phyloP scores from a whole-genome alignment of 257 asterid genomes.

The Solanum medicagineum region DNA sequence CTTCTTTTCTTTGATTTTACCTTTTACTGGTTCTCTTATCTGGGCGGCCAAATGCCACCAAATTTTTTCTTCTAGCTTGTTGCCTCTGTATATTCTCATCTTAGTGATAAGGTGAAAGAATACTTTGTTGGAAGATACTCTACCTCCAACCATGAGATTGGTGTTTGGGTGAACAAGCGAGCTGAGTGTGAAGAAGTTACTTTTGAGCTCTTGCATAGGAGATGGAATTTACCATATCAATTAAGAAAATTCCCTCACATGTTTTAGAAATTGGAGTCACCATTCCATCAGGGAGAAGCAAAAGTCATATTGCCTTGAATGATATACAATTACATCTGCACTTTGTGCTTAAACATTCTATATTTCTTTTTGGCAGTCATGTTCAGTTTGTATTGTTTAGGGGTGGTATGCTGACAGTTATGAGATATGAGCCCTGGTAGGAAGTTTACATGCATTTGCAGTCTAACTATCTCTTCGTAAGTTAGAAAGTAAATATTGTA shows the following conservation, averaged over 20 bases:
- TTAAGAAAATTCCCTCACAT: background rate
- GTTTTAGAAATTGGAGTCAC: background rate
- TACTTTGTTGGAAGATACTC: background rate
- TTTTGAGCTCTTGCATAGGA: background rate
- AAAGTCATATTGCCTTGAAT: background rate
- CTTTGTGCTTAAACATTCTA: background rate
- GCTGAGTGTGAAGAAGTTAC: background rate
- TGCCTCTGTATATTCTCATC: background rate
- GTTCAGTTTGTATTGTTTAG: background rate
- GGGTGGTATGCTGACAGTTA: background rate
- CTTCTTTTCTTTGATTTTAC: background rate
- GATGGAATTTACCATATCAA: background rate
- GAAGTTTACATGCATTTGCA: background rate
- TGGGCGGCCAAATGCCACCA: background rate
- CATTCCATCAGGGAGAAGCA: background rate
- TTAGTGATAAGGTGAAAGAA: background rate
- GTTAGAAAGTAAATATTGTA: background rate
- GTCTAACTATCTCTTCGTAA: background rate
- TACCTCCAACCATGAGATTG: background rate
- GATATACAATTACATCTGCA: background rate
- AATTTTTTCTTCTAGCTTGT: background rate
- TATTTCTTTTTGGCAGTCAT: background rate
- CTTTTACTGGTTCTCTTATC: background rate
- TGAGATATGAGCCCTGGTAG: background rate
- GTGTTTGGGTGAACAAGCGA: background rate